Evolutionary conservation across 2,329 filamentous ascomycete genomes (phyloP).

Genomic region (Sporothrix pseudoabietina): DNA sequence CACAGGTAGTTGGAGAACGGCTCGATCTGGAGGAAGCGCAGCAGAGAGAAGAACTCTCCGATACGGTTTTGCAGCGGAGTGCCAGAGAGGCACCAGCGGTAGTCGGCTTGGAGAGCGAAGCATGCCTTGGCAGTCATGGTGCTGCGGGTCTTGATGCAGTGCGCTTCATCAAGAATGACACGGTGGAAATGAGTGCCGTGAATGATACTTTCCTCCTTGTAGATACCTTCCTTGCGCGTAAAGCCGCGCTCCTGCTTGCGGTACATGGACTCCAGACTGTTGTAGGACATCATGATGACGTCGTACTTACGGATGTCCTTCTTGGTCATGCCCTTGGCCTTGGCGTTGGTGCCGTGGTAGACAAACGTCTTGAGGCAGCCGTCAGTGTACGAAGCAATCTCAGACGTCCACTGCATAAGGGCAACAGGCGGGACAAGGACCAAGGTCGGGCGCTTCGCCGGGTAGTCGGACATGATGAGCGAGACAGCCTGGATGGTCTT

Average conservation of each 20-base stretch:
- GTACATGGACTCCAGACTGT: slow-evolving; percentile 85
- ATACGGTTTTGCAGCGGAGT: slow-evolving; percentile 97
- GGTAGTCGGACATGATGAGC: slow-evolving; percentile 96
- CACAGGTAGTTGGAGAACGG: slow-evolving; percentile 96
- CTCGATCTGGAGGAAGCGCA: slow-evolving; percentile 85
- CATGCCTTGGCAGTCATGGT: slow-evolving; percentile 94
- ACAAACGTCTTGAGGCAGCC: slow-evolving; percentile 88
- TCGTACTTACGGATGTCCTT: slow-evolving; percentile 80
- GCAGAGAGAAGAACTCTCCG: slow-evolving; percentile 91
- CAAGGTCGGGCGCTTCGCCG: slow-evolving; percentile 76
- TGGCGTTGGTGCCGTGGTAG: slow-evolving; percentile 82
- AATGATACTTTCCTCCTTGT: slow-evolving; percentile 79
- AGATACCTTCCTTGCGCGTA: slow-evolving; percentile 73
- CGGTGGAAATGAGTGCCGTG: slow-evolving; percentile 88
- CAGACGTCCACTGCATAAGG: slow-evolving; percentile 90
- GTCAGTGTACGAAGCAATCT: slow-evolving; percentile 80
- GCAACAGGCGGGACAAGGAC: slow-evolving; percentile 92
- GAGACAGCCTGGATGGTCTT: slow-evolving; percentile 99
- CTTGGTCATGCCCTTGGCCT: slow-evolving; percentile 73
- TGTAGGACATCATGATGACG: slow-evolving; percentile 97
- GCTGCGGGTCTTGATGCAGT: slow-evolving; percentile 87
- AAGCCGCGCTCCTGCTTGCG: slow-evolving; percentile 92
- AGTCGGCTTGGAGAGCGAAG: slow-evolving; percentile 82
- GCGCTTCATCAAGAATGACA: slow-evolving; percentile 80
- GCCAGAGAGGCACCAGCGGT: slow-evolving; percentile 94